These are phyloP conservation scores for Stachybotrys chlorohalonatus DNA, from an alignment of 2,329 filamentous ascomycete genomes.

Conservation along the genomic window DNA sequence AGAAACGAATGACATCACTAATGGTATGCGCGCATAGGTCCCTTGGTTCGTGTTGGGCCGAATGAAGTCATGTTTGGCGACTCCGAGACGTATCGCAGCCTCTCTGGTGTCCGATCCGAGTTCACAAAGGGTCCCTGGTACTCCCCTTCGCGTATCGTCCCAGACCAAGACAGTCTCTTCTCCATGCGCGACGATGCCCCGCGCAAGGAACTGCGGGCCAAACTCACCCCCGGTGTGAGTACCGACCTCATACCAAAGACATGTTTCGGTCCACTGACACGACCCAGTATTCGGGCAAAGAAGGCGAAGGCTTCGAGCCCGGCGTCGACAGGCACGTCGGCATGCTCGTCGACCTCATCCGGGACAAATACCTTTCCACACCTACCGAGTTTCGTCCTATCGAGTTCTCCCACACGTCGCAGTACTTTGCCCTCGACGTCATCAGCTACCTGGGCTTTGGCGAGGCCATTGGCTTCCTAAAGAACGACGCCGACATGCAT, in stretches of 20 bases:
- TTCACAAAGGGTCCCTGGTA: background rate
- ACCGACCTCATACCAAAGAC: background rate
- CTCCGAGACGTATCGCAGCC: background rate
- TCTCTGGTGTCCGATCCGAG: background rate
- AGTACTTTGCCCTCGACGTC: conserved; percentile 12
- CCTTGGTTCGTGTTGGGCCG: background rate
- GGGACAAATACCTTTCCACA: background rate
- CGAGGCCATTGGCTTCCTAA: conserved; percentile 14
- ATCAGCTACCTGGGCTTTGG: conserved; percentile 16
- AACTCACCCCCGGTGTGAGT: background rate
- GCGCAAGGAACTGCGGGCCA: background rate
- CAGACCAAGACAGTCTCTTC: background rate
- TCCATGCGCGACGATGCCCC: background rate
- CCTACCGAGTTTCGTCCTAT: background rate
- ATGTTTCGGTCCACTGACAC: no score
- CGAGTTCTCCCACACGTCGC: background rate
- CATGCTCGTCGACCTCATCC: background rate
- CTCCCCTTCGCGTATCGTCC: background rate
- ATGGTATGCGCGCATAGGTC: background rate
- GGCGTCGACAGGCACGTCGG: background rate
- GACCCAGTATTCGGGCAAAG: background rate
- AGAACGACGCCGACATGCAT: conserved; percentile 13
- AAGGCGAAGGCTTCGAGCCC: background rate
- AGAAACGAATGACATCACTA: background rate
- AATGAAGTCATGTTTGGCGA: background rate